A percentile compares a stretch with the other conserved stretches of the same genome.
Evolutionary conservation across 495 filamentous ascomycete species (phyloP).

Genomic region (Penicillium canariense): DNA sequence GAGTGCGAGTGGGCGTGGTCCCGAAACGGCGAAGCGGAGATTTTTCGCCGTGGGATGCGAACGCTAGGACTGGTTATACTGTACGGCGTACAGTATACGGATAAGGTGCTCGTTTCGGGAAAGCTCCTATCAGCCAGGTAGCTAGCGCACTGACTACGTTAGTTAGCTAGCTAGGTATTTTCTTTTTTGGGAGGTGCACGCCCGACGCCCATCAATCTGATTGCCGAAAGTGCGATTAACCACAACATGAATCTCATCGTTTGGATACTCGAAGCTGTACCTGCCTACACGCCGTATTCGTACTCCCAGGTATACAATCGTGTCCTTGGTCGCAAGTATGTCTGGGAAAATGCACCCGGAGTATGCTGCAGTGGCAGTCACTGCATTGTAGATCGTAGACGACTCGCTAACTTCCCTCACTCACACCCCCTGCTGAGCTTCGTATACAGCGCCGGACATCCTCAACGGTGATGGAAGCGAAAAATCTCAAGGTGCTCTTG

Average conservation of each 20-base stretch:
- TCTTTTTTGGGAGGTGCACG: not conserved
- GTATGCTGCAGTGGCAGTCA: too few species aligned
- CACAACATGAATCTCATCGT: not conserved
- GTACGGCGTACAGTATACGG: not conserved
- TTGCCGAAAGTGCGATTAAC: not conserved
- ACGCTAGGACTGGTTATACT: not conserved
- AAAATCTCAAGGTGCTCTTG: too few species aligned
- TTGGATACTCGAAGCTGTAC: not conserved
- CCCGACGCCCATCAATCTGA: not conserved
- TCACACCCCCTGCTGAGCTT: too few species aligned
- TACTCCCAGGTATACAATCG: too few species aligned
- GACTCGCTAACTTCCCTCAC: too few species aligned
- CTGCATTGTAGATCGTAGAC: too few species aligned
- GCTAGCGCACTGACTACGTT: not conserved
- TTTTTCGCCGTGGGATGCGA: not conserved
- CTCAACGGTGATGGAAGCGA: too few species aligned
- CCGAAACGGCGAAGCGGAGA: conserved; percentile 17
- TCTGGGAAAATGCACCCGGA: too few species aligned
- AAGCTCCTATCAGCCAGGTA: not conserved
- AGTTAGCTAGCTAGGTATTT: not conserved
- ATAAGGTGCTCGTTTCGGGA: not conserved
- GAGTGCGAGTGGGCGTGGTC: not conserved
- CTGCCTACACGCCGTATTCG: too few species aligned
- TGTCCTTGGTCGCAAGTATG: too few species aligned
- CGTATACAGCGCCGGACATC: too few species aligned